Evolutionary conservation across 2,329 filamentous ascomycete species (phyloP).

Genomic region (Dichotomopilus funicola): DNA sequence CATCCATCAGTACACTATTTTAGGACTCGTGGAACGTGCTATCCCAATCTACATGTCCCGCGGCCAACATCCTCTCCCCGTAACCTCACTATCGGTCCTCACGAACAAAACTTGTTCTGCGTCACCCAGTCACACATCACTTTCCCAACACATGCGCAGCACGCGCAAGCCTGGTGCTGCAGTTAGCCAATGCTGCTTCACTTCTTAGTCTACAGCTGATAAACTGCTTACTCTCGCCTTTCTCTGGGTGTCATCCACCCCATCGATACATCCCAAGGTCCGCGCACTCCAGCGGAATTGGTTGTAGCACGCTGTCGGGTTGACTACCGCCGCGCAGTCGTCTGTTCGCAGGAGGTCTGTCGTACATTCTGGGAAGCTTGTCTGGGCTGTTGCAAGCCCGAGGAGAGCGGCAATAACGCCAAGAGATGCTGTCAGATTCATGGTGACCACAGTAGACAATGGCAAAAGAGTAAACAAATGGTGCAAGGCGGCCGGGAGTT

Average conservation of each 20-base stretch:
- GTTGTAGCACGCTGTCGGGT: constrained; percentile 37
- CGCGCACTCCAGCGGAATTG: constrained; percentile 32
- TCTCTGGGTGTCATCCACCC: constrained; percentile 28
- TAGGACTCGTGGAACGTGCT: too few relatives aligned
- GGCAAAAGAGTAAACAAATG: neutral
- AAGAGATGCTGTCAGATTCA: constrained; percentile 13
- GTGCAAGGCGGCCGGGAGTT: neutral
- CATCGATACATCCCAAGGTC: constrained; percentile 33
- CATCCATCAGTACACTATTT: too few relatives aligned
- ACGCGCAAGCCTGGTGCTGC: constrained; percentile 30
- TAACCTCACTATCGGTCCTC: too few relatives aligned
- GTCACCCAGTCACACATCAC: constrained; percentile 34
- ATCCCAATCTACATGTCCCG: neutral
- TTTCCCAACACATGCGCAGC: constrained; percentile 32
- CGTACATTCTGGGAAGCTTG: constrained; percentile 27
- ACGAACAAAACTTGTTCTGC: constrained; percentile 21
- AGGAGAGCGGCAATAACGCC: constrained; percentile 22
- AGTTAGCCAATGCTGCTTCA: neutral
- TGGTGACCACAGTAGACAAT: neutral
- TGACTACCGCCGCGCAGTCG: constrained; percentile 35
- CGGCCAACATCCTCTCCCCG: neutral
- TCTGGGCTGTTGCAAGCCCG: constrained; percentile 23
- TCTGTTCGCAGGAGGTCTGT: constrained; percentile 30
- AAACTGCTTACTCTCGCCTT: constrained; percentile 26
- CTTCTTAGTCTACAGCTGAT: neutral